These are phyloP conservation scores for Diaporthe australafricana DNA, from an alignment of 2,329 filamentous ascomycete genomes.

Conservation along the genomic window DNA sequence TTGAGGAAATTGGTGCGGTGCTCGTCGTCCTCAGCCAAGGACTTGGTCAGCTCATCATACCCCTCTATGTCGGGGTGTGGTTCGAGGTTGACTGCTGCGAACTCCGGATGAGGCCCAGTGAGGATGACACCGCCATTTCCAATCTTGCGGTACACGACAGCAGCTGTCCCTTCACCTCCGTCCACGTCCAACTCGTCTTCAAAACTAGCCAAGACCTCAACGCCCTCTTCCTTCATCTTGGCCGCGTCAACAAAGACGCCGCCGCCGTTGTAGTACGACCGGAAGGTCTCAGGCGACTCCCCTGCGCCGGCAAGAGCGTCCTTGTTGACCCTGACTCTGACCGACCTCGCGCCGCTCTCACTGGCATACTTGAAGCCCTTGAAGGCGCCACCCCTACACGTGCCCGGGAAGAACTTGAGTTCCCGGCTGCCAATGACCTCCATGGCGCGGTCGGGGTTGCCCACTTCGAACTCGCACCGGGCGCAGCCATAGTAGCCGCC, in stretches of 20 bases:
- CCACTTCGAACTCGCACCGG: conserved; percentile 92
- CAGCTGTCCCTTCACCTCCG: conserved; percentile 78
- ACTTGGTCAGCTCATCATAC: conserved; percentile 77
- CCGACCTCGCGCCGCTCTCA: conserved; percentile 84
- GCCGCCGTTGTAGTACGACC: conserved; percentile 93
- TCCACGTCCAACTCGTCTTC: conserved; percentile 80
- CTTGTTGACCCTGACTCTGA: conserved; percentile 73
- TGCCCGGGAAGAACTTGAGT: conserved; percentile 88
- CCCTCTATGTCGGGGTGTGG: conserved; percentile 73
- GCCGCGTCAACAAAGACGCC: conserved; percentile 89
- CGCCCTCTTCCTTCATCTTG: conserved; percentile 69
- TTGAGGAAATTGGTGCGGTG: conserved; percentile 81
- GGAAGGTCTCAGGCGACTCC: conserved; percentile 70
- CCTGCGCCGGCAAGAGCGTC: conserved; percentile 63
- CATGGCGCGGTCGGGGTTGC: conserved; percentile 72
- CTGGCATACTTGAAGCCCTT: conserved; percentile 90
- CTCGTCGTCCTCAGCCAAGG: conserved; percentile 76
- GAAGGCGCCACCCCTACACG: conserved; percentile 88
- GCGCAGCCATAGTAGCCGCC: conserved; percentile 90
- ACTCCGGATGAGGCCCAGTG: conserved; percentile 95
- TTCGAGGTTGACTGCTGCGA: conserved; percentile 82
- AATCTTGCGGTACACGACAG: conserved; percentile 85
- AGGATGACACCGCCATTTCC: conserved; percentile 84
- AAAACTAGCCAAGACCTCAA: conserved; percentile 88
- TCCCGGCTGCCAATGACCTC: conserved; percentile 90